These are phyloP conservation scores for Tinospora cordifolia DNA, from an alignment of 164 flowering plant genomes.

Conservation along the genomic window DNA sequence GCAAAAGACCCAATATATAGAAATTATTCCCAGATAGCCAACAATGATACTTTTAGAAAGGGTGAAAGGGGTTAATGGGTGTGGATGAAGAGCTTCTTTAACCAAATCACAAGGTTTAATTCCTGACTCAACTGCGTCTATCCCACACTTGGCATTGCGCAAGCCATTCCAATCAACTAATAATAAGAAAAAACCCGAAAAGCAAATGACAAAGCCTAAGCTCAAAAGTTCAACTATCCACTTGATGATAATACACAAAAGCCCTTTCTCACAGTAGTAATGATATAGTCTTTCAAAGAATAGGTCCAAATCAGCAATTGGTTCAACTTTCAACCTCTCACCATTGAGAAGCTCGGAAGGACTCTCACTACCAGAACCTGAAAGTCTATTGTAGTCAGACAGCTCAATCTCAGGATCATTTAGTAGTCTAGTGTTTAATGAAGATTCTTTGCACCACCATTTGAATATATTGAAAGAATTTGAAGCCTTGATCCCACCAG, in stretches of 20 bases:
- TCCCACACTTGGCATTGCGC: conserved; percentile 92
- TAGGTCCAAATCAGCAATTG: conserved; percentile 83
- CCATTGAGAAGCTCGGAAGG: conserved; percentile 95
- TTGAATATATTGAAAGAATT: conserved; percentile 47
- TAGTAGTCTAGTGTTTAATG: conserved; percentile 51
- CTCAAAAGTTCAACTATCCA: conserved; percentile 93
- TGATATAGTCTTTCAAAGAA: conserved; percentile 89
- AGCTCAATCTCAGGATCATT: conserved; percentile 81
- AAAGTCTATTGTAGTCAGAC: conserved; percentile 59
- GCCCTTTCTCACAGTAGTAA: conserved; percentile 95
- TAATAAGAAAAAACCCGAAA: conserved; percentile 83
- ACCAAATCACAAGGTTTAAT: conserved; percentile 86
- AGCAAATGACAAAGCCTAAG: conserved; percentile 74
- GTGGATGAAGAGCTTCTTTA: conserved; percentile 75
- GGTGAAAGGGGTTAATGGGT: conserved; percentile 82
- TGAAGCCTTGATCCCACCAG: conserved; percentile 44
- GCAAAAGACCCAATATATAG: conserved; percentile 82
- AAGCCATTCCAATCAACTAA: conserved; percentile 94
- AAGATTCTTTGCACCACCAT: conserved; percentile 52
- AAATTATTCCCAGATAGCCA: conserved; percentile 81
- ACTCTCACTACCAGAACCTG: conserved; percentile 90
- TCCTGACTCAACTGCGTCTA: conserved; percentile 96
- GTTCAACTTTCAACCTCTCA: conserved; percentile 64
- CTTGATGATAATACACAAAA: conserved; percentile 88
- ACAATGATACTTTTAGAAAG: conserved; percentile 64